A percentile compares a stretch with the other conserved stretches of the same genome.
Conservation (phyloP, 148 eudicot species). For the Vaccinium vitisidaea region DNA sequence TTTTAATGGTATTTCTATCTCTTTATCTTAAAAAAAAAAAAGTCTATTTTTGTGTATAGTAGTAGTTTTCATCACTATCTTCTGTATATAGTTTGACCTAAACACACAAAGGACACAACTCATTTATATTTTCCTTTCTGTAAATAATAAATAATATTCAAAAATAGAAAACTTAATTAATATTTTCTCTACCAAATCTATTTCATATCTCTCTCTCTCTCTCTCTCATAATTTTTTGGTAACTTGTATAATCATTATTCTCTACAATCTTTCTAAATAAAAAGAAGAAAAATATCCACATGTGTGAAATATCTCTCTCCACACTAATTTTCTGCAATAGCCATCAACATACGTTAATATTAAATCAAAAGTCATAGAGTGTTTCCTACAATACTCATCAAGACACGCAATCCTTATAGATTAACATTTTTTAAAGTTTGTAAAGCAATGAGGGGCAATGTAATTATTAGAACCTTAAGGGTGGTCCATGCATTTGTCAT, state of each 20-base stretch:
- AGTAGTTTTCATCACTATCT: no score
- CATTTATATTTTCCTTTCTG: background rate
- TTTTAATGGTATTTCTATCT: no score
- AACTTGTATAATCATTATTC: background rate
- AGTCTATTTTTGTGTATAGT: no score
- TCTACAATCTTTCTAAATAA: background rate
- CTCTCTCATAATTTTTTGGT: background rate
- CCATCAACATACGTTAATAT: background rate
- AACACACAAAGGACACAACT: no score
- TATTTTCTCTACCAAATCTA: background rate
- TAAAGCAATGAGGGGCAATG: no score
- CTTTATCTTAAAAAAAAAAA: no score
- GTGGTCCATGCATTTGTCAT: no score
- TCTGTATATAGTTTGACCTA: no score
- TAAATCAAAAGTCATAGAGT: background rate
- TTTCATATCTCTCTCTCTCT: background rate
- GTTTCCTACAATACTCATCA: background rate
- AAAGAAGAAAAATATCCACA: background rate
- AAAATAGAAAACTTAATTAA: background rate
- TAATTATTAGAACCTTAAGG: no score
- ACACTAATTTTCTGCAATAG: background rate
- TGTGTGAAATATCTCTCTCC: background rate
- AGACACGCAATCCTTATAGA: background rate
- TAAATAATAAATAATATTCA: background rate
- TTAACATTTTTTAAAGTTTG: no score